A percentile compares a stretch with the other conserved stretches of the same genome.
Conservation (phyloP, 352 stramenopile genomes). For the Globisporangium perplexum region DNA sequence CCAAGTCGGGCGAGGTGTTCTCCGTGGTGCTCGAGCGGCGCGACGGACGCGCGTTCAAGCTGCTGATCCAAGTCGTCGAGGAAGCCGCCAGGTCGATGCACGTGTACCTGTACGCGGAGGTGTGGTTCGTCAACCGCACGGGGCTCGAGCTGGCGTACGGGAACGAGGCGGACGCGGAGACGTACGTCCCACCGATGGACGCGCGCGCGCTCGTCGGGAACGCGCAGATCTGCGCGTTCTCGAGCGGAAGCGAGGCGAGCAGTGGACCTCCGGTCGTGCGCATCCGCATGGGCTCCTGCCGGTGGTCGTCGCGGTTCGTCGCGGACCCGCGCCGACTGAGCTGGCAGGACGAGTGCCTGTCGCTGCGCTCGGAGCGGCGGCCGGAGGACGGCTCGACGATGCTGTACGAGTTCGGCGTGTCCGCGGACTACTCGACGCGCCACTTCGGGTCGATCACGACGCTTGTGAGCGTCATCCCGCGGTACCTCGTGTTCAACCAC, state of each 20-base stretch:
- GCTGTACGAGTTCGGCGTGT: constrained; percentile 79
- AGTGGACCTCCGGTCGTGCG: constrained; percentile 36
- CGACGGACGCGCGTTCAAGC: constrained; percentile 59
- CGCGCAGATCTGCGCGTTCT: constrained; percentile 72
- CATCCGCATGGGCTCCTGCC: constrained; percentile 43
- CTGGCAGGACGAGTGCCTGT: constrained; percentile 82
- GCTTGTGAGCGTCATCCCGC: constrained; percentile 77
- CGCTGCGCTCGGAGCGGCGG: constrained; percentile 28
- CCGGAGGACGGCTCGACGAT: constrained; percentile 23
- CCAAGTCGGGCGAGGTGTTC: constrained; percentile 43
- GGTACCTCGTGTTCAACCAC: constrained; percentile 72
- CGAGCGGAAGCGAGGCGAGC: constrained; percentile 23
- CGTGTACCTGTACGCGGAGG: constrained; percentile 50
- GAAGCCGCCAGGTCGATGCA: constrained; percentile 35
- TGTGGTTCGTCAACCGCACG: constrained; percentile 83
- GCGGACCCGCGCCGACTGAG: constrained; percentile 67
- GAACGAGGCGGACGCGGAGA: constrained; percentile 52
- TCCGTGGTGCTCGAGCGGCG: constrained; percentile 53
- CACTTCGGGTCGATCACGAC: constrained; percentile 84
- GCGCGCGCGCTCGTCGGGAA: constrained; percentile 68
- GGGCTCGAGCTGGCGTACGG: constrained; percentile 70
- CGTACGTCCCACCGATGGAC: constrained; percentile 43
- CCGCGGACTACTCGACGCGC: constrained; percentile 70
- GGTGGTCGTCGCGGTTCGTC: constrained; percentile 69
- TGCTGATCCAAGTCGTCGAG: constrained; percentile 60